phyloP scores from a whole-genome alignment of 768 basidiomycete species.

The Glaciozyma martinii region DNA sequence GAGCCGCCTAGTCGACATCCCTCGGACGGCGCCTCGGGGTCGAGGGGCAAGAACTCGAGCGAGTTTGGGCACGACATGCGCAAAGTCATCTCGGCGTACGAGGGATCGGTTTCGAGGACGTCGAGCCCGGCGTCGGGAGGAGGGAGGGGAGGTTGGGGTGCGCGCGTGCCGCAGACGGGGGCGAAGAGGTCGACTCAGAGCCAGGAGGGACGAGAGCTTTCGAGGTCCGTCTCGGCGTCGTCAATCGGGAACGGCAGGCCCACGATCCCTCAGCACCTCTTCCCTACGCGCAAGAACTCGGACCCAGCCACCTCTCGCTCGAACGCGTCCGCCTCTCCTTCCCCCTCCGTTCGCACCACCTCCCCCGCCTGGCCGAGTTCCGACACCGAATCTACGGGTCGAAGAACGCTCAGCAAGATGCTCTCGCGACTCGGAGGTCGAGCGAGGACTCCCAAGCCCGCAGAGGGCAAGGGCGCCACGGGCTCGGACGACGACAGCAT shows the following conservation, averaged over 20 bases:
- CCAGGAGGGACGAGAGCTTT: conserved; percentile 4
- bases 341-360: neutral
- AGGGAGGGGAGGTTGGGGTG: neutral
- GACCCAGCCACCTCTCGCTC: neutral
- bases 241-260: neutral
- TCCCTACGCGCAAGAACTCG: conserved; percentile 4
- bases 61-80: conserved; percentile 24
- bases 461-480: neutral
- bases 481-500: neutral
- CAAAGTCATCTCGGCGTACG: conserved; percentile 16
- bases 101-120: too few species aligned
- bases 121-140: conserved; percentile 1
- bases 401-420: conserved; percentile 17
- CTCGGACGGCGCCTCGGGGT: conserved; percentile 11
- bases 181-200: neutral
- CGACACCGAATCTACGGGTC: neutral
- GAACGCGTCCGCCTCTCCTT: neutral
- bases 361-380: neutral
- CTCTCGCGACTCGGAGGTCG: conserved; percentile 13
- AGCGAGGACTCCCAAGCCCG: neutral
- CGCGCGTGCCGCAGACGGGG: neutral
- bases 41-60: conserved; percentile 11
- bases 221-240: conserved; percentile 22
- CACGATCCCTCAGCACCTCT: conserved; percentile 1
- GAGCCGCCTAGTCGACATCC: conserved; percentile 2